Percentiles rank a stretch among this genome's conserved stretches.
phyloP scores from a whole-genome alignment of 345 rosid species.

The Rhodamnia rubescens region DNA sequence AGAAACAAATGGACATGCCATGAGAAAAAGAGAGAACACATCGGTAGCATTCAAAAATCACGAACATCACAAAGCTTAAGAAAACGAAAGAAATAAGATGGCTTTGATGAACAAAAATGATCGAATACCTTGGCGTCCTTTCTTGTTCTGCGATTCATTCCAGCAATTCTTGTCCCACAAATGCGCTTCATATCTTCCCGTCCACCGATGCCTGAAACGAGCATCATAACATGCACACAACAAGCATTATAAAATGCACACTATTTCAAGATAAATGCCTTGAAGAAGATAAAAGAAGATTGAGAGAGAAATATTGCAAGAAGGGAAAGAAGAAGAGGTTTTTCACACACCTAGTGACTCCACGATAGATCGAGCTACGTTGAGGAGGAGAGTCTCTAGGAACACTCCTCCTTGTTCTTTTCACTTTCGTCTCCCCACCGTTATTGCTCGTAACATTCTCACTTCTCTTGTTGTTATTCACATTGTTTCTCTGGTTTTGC shows the following conservation, averaged over 20 bases:
- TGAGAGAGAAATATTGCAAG: background rate
- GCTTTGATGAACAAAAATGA: background rate
- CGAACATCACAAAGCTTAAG: background rate
- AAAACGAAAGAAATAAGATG: background rate
- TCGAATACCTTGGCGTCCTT: constrained; percentile 67
- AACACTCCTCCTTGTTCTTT: constrained; percentile 65
- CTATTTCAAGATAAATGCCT: background rate
- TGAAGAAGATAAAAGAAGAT: background rate
- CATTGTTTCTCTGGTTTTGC: background rate
- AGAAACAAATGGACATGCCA: background rate
- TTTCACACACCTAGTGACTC: constrained; percentile 59
- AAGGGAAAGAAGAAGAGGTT: background rate
- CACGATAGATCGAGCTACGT: constrained; percentile 81
- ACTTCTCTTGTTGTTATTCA: background rate
- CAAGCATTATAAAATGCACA: background rate
- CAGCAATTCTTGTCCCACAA: constrained; percentile 84
- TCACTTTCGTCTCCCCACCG: constrained; percentile 33
- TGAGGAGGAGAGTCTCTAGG: constrained; percentile 85
- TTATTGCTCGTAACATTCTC: background rate
- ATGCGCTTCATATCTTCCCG: constrained; percentile 81
- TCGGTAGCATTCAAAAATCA: background rate
- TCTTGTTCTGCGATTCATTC: constrained; percentile 73
- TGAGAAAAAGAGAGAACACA: background rate
- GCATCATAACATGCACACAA: background rate
- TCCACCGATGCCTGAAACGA: constrained; percentile 66